phyloP scores from a whole-genome alignment of 1,284 basidiomycete genomes.

The Wolfiporia cocos region DNA sequence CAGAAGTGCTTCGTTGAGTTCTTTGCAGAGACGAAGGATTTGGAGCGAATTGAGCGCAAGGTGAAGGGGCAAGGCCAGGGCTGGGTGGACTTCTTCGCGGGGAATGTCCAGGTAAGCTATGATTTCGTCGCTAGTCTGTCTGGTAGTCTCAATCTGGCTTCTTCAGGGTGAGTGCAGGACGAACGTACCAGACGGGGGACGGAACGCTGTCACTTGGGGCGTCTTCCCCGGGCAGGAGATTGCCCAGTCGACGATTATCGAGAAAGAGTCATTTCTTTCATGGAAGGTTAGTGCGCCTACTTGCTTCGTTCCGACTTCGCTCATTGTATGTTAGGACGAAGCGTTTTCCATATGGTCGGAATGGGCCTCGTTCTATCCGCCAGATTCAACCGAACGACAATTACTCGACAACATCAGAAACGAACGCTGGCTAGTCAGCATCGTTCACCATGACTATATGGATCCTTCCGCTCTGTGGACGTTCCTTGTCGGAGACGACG shows the following conservation, averaged over 20 bases:
- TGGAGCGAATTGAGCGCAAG: conserved; percentile 57
- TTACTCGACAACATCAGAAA: conserved; percentile 71
- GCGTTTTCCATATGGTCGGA: conserved; percentile 96
- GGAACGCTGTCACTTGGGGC: conserved; percentile 99
- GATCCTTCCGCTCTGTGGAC: conserved; percentile 78
- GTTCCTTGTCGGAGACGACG: conserved; percentile 54
- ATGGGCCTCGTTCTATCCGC: conserved; percentile 88
- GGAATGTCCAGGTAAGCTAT: conserved; percentile 51
- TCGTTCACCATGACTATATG: conserved; percentile 95
- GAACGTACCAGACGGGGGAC: conserved; percentile 74
- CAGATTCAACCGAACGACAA: conserved; percentile 65
- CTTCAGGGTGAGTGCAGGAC: conserved; percentile 83
- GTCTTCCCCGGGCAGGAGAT: conserved; percentile 97
- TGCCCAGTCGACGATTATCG: conserved; percentile 95
- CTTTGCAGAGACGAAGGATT: conserved; percentile 68
- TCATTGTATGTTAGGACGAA: conserved; percentile 63
- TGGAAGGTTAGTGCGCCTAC: conserved; percentile 68
- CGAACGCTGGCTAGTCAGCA: conserved; percentile 86
- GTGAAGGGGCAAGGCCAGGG: conserved; percentile 52
- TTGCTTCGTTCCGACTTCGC: not conserved
- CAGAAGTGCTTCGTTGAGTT: conserved; percentile 99
- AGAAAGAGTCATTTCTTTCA: conserved; percentile 83
- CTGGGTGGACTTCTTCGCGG: conserved; percentile 84
- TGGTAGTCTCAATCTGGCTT: conserved; percentile 2
- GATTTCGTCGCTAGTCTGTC: not conserved